Conservation (phyloP, 768 basidiomycete species). For the Lactarius indigo region DNA sequence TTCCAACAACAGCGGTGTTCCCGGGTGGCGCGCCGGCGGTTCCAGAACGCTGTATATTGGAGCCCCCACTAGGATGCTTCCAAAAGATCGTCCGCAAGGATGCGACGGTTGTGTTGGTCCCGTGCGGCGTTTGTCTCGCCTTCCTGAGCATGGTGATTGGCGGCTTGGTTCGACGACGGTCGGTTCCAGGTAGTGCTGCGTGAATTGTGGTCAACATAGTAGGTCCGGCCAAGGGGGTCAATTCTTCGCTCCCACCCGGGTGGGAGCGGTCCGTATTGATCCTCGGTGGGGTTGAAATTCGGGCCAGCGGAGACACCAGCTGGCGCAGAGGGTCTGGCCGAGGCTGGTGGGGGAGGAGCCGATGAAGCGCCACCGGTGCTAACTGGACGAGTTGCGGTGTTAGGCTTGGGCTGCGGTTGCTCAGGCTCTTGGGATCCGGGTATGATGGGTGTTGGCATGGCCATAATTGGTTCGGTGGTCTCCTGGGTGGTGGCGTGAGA, state of each 20-base stretch:
- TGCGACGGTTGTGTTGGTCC: conserved; percentile 80
- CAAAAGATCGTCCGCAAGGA: conserved; percentile 82
- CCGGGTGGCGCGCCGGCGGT: conserved; percentile 31
- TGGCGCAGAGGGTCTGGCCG: conserved; percentile 36
- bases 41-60: conserved; percentile 27
- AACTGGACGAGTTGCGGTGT: conserved; percentile 35
- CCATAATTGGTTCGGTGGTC: conserved; percentile 26
- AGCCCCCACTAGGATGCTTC: conserved; percentile 53
- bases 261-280: conserved; percentile 90
- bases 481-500: conserved; percentile 58
- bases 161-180: conserved; percentile 72
- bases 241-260: conserved; percentile 95
- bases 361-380: conserved; percentile 34
- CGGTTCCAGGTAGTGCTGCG: conserved; percentile 98
- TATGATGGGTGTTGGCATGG: conserved; percentile 36
- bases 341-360: conserved; percentile 24
- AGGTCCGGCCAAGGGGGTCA: conserved; percentile 92
- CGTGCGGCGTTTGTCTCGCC: conserved; percentile 81
- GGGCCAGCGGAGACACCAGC: conserved; percentile 32
- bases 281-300: conserved; percentile 93
- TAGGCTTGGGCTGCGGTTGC: conserved; percentile 28
- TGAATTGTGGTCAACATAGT: conserved; percentile 98
- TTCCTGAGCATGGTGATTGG: conserved; percentile 67
- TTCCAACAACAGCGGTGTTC: conserved; percentile 42
- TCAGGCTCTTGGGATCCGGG: conserved; percentile 32